Conservation (phyloP, 2,329 filamentous ascomycete genomes). For the Trichoderma sp. region DNA sequence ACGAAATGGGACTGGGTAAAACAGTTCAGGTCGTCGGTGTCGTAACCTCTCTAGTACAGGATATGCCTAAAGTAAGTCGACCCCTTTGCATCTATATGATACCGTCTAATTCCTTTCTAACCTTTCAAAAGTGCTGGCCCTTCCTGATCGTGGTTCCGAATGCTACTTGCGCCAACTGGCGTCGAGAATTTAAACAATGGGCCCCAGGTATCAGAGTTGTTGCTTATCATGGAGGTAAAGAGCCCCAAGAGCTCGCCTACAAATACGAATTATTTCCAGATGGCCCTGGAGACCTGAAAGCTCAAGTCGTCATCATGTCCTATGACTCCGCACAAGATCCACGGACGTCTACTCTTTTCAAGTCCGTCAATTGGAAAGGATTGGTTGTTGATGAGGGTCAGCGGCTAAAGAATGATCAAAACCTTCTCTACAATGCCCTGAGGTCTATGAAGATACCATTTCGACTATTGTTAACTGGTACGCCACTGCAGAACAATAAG, state of each 20-base stretch:
- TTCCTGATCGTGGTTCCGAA: constrained; percentile 94
- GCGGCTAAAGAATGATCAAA: constrained; percentile 88
- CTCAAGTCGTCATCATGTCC: constrained; percentile 90
- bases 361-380: constrained; percentile 74
- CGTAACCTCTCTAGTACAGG: constrained; percentile 68
- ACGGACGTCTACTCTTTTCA: constrained; percentile 63
- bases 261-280: constrained; percentile 81
- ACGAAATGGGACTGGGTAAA: constrained; percentile 98
- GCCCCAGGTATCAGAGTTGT: constrained; percentile 80
- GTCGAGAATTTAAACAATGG: constrained; percentile 93
- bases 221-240: constrained; percentile 80
- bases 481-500: constrained; percentile 92
- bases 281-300: constrained; percentile 65
- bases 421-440: constrained; percentile 73
- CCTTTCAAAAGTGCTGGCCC: constrained; percentile 65
- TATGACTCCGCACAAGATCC: constrained; percentile 85
- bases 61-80: constrained; percentile 48
- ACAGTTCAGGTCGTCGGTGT: constrained; percentile 90
- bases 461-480: constrained; percentile 82
- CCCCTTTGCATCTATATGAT: not conserved
- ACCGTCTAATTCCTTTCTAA: constrained; percentile 17
- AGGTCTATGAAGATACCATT: constrained; percentile 73
- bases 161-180: constrained; percentile 95
- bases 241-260: constrained; percentile 72
- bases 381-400: constrained; percentile 95